Percentiles rank a stretch among this genome's conserved stretches.
phyloP scores from a whole-genome alignment of 768 basidiomycete species.

The Termitomyces eurrhizus region DNA sequence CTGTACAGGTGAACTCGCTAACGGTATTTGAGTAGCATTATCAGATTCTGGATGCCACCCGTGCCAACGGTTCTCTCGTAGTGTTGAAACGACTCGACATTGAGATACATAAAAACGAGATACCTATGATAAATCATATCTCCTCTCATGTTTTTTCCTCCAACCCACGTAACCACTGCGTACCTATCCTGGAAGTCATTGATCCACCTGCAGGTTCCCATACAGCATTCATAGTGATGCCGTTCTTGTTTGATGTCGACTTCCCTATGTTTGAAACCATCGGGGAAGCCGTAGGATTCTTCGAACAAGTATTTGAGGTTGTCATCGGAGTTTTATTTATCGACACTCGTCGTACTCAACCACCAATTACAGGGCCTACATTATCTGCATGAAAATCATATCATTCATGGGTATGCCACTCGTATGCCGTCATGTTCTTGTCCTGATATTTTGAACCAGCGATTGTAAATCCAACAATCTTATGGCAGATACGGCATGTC shows the following conservation, averaged over 20 bases:
- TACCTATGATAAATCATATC: slow-evolving; percentile 23
- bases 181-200: slow-evolving; percentile 20
- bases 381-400: slow-evolving; percentile 30
- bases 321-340: slow-evolving; percentile 13
- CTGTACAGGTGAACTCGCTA: neutral
- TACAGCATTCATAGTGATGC: slow-evolving; percentile 21
- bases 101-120: slow-evolving; percentile 20
- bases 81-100: slow-evolving; percentile 21
- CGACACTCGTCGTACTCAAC: neutral
- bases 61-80: slow-evolving; percentile 25
- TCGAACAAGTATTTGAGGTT: slow-evolving; percentile 29
- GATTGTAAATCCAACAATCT: slow-evolving; percentile 17
- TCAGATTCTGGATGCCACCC: slow-evolving; percentile 24
- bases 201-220: slow-evolving; percentile 14
- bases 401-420: slow-evolving; percentile 28
- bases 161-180: slow-evolving; percentile 16
- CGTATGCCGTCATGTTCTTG: neutral
- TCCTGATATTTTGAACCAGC: neutral
- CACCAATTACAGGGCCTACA: slow-evolving; percentile 21
- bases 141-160: slow-evolving; percentile 8
- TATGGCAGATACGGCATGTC: slow-evolving; percentile 13
- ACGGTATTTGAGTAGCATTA: neutral
- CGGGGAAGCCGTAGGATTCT: slow-evolving; percentile 28
- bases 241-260: slow-evolving; percentile 14
- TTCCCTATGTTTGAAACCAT: slow-evolving; percentile 21